A percentile compares a stretch with the other conserved stretches of the same genome.
Conservation (phyloP, 176 grass and related monocot species). For the Typha latifolia region DNA sequence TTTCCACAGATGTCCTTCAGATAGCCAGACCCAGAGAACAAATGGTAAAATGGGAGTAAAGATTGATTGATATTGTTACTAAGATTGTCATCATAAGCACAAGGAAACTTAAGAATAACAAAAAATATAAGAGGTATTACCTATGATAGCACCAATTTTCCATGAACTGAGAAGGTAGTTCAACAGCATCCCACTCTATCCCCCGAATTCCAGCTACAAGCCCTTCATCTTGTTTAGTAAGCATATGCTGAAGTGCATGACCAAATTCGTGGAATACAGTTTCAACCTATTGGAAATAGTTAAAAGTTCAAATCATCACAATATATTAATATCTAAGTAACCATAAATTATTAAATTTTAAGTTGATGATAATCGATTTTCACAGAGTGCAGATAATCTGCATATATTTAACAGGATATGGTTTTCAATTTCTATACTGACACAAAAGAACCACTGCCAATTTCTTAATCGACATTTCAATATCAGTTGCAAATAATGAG, state of each 20-base stretch:
- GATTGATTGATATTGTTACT: neutral
- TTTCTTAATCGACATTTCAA: no score
- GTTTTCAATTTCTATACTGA: no score
- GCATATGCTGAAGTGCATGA: conserved; percentile 98
- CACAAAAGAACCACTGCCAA: no score
- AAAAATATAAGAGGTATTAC: conserved; percentile 31
- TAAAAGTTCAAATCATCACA: conserved; percentile 4
- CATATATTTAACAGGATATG: no score
- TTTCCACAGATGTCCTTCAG: neutral
- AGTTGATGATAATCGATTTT: neutral
- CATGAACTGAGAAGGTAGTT: conserved; percentile 98
- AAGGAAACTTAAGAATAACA: conserved; percentile 5
- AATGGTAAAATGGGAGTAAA: no score
- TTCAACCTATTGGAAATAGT: conserved; percentile 57
- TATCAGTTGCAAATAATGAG: no score
- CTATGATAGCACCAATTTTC: conserved; percentile 99
- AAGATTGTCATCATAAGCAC: neutral
- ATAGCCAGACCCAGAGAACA: neutral
- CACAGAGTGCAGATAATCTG: no score
- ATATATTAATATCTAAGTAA: neutral
- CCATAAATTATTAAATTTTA: neutral
- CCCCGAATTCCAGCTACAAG: conserved; percentile 89
- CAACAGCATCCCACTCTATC: conserved; percentile 98
- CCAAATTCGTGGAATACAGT: conserved; percentile 99
- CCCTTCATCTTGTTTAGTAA: conserved; percentile 92